Evolutionary conservation across 1,284 basidiomycete species (phyloP).

Genomic region (Microbotryomycetes sp.): DNA sequence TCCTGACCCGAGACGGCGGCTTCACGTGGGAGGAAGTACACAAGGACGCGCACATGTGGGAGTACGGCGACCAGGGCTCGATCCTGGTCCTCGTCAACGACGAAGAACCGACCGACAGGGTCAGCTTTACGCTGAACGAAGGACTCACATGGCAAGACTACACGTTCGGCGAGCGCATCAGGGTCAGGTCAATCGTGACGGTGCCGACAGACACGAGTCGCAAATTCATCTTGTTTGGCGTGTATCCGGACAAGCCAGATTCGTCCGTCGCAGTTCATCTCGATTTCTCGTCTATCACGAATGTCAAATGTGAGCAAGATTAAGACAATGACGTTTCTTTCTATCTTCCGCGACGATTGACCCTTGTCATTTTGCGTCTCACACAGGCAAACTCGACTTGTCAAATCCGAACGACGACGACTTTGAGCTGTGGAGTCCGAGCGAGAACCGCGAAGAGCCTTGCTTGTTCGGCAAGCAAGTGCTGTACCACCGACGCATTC

Average conservation of each 20-base stretch:
- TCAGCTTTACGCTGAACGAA: conserved; percentile 83
- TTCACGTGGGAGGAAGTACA: conserved; percentile 98
- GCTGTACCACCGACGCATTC: conserved; percentile 73
- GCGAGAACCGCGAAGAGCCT: conserved; percentile 64
- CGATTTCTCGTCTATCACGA: conserved; percentile 76
- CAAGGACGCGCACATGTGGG: conserved; percentile 96
- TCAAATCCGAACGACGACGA: conserved; percentile 74
- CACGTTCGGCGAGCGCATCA: conserved; percentile 69
- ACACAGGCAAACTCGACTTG: conserved; percentile 57
- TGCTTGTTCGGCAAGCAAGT: conserved; percentile 84
- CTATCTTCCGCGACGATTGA: background rate
- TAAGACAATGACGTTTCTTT: background rate
- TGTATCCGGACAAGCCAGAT: conserved; percentile 48
- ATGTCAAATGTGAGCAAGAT: conserved; percentile 57
- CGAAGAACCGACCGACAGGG: conserved; percentile 81
- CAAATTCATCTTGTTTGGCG: conserved; percentile 79
- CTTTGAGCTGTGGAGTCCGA: conserved; percentile 91
- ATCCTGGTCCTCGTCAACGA: conserved; percentile 91
- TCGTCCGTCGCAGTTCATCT: conserved; percentile 69
- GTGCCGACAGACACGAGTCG: conserved; percentile 86
- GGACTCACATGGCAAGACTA: conserved; percentile 83
- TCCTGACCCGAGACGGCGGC: conserved; percentile 90
- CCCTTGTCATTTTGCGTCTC: conserved; percentile 10
- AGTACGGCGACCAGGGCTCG: conserved; percentile 94
- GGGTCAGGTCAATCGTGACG: conserved; percentile 72